Conservation (phyloP, 257 asterid genomes). For the Gynochthodes officinalis region DNA sequence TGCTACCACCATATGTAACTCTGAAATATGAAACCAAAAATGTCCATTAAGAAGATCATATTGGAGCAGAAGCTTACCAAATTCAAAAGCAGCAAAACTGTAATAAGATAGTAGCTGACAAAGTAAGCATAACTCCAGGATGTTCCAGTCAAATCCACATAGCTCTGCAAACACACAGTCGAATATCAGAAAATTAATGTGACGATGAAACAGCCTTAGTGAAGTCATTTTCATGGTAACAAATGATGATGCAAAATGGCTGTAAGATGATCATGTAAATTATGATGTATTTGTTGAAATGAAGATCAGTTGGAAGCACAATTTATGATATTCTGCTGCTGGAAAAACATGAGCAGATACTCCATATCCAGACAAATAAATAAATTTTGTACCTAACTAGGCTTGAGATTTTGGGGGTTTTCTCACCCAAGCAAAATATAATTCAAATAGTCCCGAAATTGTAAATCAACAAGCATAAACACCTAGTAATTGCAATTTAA, state of each 20-base stretch:
- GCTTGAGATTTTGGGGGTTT: background rate
- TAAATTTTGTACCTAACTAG: background rate
- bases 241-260: background rate
- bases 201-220: background rate
- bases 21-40: background rate
- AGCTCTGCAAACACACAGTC: constrained; percentile 63
- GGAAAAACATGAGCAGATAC: background rate
- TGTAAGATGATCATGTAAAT: background rate
- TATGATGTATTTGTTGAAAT: background rate
- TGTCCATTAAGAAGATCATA: background rate
- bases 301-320: background rate
- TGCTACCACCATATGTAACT: background rate
- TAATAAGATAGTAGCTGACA: constrained; percentile 90
- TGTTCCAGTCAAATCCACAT: constrained; percentile 77
- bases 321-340: background rate
- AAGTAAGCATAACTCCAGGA: constrained; percentile 75
- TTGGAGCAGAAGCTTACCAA: constrained; percentile 52
- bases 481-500: background rate
- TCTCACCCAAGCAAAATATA: background rate
- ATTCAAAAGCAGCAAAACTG: constrained; percentile 79
- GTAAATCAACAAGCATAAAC: background rate
- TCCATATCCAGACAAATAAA: background rate
- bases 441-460: background rate
- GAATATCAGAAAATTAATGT: constrained; percentile 21
- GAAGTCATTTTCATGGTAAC: background rate